A percentile compares a stretch with the other conserved stretches of the same genome.
These are phyloP conservation scores for Hypomyces rosellus DNA, from an alignment of 2,329 filamentous ascomycete genomes.

Conservation along the genomic window DNA sequence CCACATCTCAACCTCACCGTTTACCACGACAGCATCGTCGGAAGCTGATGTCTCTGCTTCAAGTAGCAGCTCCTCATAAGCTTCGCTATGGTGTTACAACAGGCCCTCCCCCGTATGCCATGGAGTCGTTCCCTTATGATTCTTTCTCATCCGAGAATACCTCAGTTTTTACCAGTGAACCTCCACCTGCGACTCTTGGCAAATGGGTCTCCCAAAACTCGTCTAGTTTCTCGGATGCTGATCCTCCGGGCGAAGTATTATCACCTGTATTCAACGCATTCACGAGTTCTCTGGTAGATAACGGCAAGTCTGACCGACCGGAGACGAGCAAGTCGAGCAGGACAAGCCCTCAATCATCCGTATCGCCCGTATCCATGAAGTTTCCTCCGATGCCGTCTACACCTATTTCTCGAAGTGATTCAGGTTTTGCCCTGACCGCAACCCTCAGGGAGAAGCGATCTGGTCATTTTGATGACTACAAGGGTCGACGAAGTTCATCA, in stretches of 20 bases:
- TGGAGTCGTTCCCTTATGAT: constrained; percentile 88
- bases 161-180: constrained; percentile 67
- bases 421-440: constrained; percentile 77
- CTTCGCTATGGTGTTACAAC: constrained; percentile 76
- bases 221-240: constrained; percentile 70
- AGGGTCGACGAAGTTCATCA: constrained; percentile 84
- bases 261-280: constrained; percentile 88
- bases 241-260: constrained; percentile 43
- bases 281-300: constrained; percentile 64
- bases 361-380: constrained; percentile 70
- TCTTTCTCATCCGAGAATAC: constrained; percentile 83
- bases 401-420: constrained; percentile 83
- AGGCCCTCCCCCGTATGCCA: constrained; percentile 87
- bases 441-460: constrained; percentile 92
- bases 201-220: constrained; percentile 89
- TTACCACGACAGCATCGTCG: constrained; percentile 83
- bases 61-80: constrained; percentile 85
- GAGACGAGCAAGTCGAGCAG: constrained; percentile 63
- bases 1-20: constrained; percentile 67
- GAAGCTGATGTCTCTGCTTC: constrained; percentile 82
- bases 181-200: constrained; percentile 65
- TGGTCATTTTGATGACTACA: constrained; percentile 75
- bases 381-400: constrained; percentile 73
- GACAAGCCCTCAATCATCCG: constrained; percentile 56
- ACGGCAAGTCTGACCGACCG: constrained; percentile 64